These are phyloP conservation scores for Cercophora samala DNA, from an alignment of 495 filamentous ascomycete genomes.

Conservation along the genomic window DNA sequence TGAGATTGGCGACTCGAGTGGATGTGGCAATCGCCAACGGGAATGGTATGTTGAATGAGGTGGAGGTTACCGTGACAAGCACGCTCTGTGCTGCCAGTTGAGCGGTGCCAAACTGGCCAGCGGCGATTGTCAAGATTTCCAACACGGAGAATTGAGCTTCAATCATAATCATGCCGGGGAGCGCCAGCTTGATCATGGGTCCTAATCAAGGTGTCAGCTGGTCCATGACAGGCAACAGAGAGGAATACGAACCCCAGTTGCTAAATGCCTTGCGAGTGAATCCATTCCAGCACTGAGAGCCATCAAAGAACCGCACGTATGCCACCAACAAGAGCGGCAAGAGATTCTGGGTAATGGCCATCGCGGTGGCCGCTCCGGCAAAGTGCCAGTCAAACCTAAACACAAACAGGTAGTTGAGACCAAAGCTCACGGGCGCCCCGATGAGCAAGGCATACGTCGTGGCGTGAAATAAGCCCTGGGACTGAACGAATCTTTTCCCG, in stretches of 20 bases:
- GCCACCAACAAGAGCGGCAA: conserved; percentile 70
- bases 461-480: conserved; percentile 67
- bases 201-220: conserved; percentile 8
- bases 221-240: neutral
- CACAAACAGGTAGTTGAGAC: conserved; percentile 67
- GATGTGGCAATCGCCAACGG: conserved; percentile 53
- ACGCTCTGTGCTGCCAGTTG: conserved; percentile 57
- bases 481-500: conserved; percentile 69
- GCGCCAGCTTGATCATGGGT: conserved; percentile 75
- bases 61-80: conserved; percentile 44
- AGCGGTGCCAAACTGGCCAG: conserved; percentile 62
- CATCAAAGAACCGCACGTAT: conserved; percentile 72
- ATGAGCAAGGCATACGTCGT: conserved; percentile 64
- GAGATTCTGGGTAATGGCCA: conserved; percentile 77
- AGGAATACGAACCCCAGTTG: conserved; percentile 62
- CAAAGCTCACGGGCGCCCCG: conserved; percentile 61
- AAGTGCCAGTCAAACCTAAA: conserved; percentile 75
- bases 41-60: conserved; percentile 55
- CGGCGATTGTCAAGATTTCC: conserved; percentile 65
- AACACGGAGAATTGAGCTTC: conserved; percentile 78
- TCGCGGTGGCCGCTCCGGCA: conserved; percentile 78
- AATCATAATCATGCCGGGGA: conserved; percentile 81
- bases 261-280: conserved; percentile 63
- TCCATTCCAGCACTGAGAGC: conserved; percentile 83
- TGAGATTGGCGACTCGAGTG: conserved; percentile 55